Base-by-base conservation (phyloP, 768 basidiomycete genomes). In the Russula foetens region DNA sequence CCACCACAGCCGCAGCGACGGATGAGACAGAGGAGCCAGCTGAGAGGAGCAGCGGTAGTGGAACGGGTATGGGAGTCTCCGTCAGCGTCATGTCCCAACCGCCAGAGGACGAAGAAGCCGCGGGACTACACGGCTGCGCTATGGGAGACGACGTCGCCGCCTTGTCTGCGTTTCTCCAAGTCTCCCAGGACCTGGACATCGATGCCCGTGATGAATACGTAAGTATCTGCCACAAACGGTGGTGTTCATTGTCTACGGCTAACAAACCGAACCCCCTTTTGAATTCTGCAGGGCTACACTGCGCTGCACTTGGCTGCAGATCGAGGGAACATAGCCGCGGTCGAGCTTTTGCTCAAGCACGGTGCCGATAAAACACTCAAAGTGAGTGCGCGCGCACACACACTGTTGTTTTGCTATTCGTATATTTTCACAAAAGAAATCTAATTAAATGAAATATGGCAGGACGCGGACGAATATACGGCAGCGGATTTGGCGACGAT, bases 271-370 rank as follows among this genome's bases (percentile, higher is more conserved):
- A n/a, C n/a, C n/a, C 39, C 14, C 39, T 19, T 7, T 19, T 41
- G 3, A 41, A 19, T 7, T 14, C 14, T 38, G 12, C 39, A 97
- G 94, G 93, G 91, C 38, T 93, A 92, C 70, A 90, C 92, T 0
- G 80, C 93, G 8, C 73, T 97, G 21, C 94, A 97, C 67, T 77
- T 95, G 0, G 93, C 94, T 5, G 83, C 85, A 28, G 94, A 97
- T 71, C 77, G 93, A 68, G 94, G 94, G 1, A 78, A 84, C 67
- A 56, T 75, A 7, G 75, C 76, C 0, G 73, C 81, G 3, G 86
- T 88, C 2, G 72, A 77, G 63, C 58, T 84, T 5, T 72, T 97
- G 43, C 69, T 94, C 21, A 66, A 75, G 23, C 74, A 76, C 53
- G 91, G 90, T 4, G 92, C 87, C 6, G 82, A 92, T 66, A 70